Conservation (phyloP, 768 basidiomycete genomes). For the Infundibulicybe gibba region DNA sequence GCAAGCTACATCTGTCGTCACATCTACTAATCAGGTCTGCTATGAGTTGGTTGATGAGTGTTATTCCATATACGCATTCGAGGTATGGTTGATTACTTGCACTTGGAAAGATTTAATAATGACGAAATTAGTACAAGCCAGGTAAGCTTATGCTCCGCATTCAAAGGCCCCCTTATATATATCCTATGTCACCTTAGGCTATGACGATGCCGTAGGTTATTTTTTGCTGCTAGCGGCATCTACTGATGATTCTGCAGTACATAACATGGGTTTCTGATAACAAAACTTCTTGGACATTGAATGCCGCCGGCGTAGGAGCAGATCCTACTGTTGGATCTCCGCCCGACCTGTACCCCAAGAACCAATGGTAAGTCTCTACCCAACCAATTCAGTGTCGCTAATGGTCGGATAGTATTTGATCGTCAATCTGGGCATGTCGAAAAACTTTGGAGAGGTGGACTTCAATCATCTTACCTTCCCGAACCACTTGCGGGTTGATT, state of each 20-base stretch:
- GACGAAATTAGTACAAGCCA: slow-evolving; percentile 30
- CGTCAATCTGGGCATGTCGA: slow-evolving; percentile 76
- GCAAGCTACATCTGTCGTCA: slow-evolving; percentile 74
- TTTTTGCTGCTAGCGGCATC: background rate
- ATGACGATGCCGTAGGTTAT: slow-evolving; percentile 51
- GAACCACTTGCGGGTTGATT: slow-evolving; percentile 35
- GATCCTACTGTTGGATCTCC: slow-evolving; percentile 58
- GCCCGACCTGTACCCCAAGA: slow-evolving; percentile 69
- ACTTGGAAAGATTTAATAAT: background rate
- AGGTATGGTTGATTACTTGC: slow-evolving; percentile 30
- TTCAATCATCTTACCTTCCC: slow-evolving; percentile 66
- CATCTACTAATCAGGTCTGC: slow-evolving; percentile 62
- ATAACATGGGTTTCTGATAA: slow-evolving; percentile 77
- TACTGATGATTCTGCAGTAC: slow-evolving; percentile 39
- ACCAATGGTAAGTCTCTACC: slow-evolving; percentile 61
- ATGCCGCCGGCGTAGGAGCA: slow-evolving; percentile 58
- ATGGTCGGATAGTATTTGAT: slow-evolving; percentile 59
- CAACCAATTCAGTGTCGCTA: background rate
- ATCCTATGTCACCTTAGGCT: slow-evolving; percentile 34
- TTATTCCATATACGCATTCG: slow-evolving; percentile 74
- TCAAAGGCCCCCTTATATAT: slow-evolving; percentile 24
- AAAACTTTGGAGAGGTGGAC: slow-evolving; percentile 71
- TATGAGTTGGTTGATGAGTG: slow-evolving; percentile 59
- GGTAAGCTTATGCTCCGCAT: slow-evolving; percentile 12
- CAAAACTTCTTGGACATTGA: slow-evolving; percentile 68